These are phyloP conservation scores for Hippophae tibetana DNA, from an alignment of 306 rosid genomes.

Conservation along the genomic window DNA sequence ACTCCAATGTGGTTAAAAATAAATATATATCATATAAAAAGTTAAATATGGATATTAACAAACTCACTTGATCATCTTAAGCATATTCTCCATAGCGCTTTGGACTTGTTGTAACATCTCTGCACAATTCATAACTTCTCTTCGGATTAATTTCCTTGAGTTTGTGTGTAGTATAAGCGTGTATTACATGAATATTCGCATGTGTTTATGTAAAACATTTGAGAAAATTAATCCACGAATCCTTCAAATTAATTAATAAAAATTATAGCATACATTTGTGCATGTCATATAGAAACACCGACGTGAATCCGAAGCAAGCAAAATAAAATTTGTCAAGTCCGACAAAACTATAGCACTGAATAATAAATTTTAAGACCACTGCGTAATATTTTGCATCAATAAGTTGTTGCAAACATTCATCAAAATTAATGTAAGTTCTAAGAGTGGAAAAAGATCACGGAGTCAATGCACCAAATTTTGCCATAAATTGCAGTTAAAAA, in stretches of 20 bases:
- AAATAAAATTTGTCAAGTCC: too few species aligned
- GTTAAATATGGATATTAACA: not conserved
- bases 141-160: not conserved
- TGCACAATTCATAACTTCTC: conserved; percentile 20
- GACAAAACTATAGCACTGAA: too few species aligned
- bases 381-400: not conserved
- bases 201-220: too few species aligned
- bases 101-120: conserved; percentile 54
- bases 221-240: too few species aligned
- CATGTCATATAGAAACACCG: too few species aligned
- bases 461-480: not conserved
- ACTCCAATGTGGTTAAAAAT: not conserved
- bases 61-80: conserved; percentile 52
- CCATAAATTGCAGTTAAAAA: not conserved
- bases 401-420: not conserved
- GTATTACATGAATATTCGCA: not conserved
- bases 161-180: not conserved
- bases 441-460: not conserved
- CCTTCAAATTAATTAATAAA: too few species aligned
- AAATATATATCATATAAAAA: not conserved
- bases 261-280: too few species aligned
- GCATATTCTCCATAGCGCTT: conserved; percentile 67
- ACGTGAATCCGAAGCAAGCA: too few species aligned
- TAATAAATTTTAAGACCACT: not conserved
- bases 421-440: not conserved